Evolutionary conservation across 306 rosid genomes (phyloP).

Genomic region (Medicago arabica): DNA sequence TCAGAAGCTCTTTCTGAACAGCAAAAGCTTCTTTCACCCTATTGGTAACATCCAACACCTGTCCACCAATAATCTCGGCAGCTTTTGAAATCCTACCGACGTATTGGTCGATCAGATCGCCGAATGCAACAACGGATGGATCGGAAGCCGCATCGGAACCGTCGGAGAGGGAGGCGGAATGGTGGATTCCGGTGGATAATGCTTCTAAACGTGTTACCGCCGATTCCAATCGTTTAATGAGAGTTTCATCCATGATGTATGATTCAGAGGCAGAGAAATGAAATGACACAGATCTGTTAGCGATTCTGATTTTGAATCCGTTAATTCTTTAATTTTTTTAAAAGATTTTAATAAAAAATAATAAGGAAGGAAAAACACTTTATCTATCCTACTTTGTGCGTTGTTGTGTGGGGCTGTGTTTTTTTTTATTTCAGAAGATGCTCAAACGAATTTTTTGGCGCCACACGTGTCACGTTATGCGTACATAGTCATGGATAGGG

Average conservation of each 20-base stretch:
- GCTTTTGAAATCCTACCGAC: slow-evolving; percentile 60
- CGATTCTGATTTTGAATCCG: slow-evolving; percentile 37
- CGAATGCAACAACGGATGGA: slow-evolving; percentile 74
- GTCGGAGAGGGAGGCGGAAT: slow-evolving; percentile 40
- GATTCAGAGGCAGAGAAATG: neutral
- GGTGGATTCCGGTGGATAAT: slow-evolving; percentile 48
- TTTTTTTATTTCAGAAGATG: neutral
- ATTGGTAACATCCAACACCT: slow-evolving; percentile 63
- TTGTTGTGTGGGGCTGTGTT: no score
- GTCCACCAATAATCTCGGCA: slow-evolving; percentile 88
- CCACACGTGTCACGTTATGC: neutral
- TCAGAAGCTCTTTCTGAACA: slow-evolving; percentile 73
- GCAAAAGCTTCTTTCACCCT: slow-evolving; percentile 67
- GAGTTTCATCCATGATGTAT: slow-evolving; percentile 78
- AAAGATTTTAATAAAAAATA: neutral
- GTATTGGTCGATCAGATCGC: slow-evolving; percentile 60
- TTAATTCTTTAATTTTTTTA: neutral
- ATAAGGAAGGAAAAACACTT: neutral
- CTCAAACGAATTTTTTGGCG: neutral
- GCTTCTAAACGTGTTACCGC: slow-evolving; percentile 83
- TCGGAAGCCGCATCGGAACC: slow-evolving; percentile 49
- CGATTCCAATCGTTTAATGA: slow-evolving; percentile 79
- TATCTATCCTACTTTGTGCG: neutral
- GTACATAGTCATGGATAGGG: neutral
- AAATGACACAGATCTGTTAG: slow-evolving; percentile 52